phyloP scores from a whole-genome alignment of 805 yeast genomes.

The Zygosaccharomyces rouxii region DNA sequence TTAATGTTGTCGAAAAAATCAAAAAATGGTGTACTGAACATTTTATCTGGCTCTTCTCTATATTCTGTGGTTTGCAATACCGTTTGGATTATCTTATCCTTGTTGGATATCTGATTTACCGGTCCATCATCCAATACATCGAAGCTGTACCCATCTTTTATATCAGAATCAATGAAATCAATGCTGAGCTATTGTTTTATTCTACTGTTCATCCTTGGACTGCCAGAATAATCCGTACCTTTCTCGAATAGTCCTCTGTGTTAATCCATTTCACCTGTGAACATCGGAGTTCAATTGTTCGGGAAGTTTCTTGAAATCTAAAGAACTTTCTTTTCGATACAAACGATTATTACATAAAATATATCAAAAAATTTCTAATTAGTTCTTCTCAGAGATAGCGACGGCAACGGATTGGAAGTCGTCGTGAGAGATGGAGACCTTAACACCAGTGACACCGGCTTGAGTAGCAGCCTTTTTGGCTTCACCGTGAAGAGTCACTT shows the following conservation, averaged over 20 bases:
- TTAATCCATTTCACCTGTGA: no score
- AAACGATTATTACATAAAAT: background rate
- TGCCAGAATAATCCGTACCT: background rate
- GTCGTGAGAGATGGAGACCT: slow-evolving; percentile 92
- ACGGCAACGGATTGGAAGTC: slow-evolving; percentile 97
- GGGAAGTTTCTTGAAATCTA: background rate
- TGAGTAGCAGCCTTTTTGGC: slow-evolving; percentile 70
- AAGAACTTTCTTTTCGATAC: background rate
- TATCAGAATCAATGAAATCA: background rate
- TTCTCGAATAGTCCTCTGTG: background rate
- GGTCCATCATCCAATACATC: no score
- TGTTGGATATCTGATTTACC: no score
- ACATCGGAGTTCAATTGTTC: background rate
- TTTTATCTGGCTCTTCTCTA: background rate
- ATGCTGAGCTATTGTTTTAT: background rate
- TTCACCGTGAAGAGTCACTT: slow-evolving; percentile 67
- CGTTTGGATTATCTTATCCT: background rate
- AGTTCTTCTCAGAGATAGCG: slow-evolving; percentile 50
- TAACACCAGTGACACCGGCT: slow-evolving; percentile 66
- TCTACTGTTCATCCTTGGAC: background rate
- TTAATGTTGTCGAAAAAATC: slow-evolving; percentile 40
- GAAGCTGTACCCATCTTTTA: background rate
- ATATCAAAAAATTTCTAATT: background rate
- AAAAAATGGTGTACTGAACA: background rate
- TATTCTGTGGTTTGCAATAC: no score